These are phyloP conservation scores for Aspergillus ibericus DNA, from an alignment of 2,329 filamentous ascomycete species.

Conservation along the genomic window DNA sequence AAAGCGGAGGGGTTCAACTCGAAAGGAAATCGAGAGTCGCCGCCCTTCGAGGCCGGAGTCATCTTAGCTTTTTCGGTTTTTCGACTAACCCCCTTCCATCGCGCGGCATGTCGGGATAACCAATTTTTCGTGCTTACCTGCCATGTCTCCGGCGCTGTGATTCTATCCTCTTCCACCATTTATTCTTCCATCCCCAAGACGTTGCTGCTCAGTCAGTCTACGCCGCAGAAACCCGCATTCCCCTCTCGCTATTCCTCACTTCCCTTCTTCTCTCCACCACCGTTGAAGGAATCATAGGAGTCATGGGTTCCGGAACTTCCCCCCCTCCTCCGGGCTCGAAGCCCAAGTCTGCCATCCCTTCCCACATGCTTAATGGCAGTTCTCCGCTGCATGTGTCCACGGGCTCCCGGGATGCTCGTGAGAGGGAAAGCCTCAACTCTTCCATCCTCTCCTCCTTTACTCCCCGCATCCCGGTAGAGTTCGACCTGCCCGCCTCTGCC, in stretches of 20 bases:
- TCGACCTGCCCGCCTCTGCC: slow-evolving; percentile 25
- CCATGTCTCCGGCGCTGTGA: neutral
- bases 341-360: slow-evolving; percentile 55
- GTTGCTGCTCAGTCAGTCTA: neutral
- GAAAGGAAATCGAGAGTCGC: neutral
- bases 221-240: neutral
- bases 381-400: slow-evolving; percentile 52
- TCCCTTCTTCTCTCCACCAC: slow-evolving; percentile 7
- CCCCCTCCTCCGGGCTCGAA: slow-evolving; percentile 44
- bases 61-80: neutral
- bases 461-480: slow-evolving; percentile 35
- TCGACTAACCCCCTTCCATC: neutral
- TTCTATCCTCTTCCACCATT: neutral
- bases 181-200: neutral
- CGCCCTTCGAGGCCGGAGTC: neutral
- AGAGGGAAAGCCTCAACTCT: slow-evolving; percentile 58
- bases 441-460: slow-evolving; percentile 61
- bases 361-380: slow-evolving; percentile 58
- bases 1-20: neutral
- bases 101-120: neutral
- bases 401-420: slow-evolving; percentile 52
- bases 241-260: neutral
- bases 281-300: slow-evolving; percentile 47
- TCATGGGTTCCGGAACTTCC: slow-evolving; percentile 55
- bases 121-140: neutral